Evolutionary conservation across 768 basidiomycete species (phyloP), one percentile per base, ranked within the genome.

Genomic region (Daedaleopsis sinensis): DNA sequence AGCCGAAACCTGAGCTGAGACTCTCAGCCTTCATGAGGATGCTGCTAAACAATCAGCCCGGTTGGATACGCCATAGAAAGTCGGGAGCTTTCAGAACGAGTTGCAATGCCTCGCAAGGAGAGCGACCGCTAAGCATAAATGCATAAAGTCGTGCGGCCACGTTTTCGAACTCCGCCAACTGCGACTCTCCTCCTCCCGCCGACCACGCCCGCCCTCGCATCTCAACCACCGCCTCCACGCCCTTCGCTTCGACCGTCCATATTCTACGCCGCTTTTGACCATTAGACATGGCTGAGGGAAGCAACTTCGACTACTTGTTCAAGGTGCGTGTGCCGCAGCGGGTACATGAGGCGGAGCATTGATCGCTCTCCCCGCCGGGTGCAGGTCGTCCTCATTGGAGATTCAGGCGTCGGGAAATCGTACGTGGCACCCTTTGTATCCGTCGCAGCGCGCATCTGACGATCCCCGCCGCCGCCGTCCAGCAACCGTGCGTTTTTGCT

Each of bases 381-480:
- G 42, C 62, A 98, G 96, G 93, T 98, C 70, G 96, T 99, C 69
- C 86, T 99, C 67, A 98, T 98, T 80, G 96, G 96, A 73, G 96
- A 99, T 78, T 97, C 95, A 65, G 96, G 96, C 64, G 96, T 99
- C 73, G 96, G 96, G 75, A 99, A 99, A 85, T 96, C 94, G 96
- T 98, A 80, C 76, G 95, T 90, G 68, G 70, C 70, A 67, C 27
- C 38, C 46, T 58, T 23, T 54, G 9, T 38, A 52, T 44, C 38
- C 52, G 18, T 35, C 53, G 59, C 55, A 52, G 46, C 46, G 18
- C 44, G 15, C 21, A 36, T 7, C 5, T 56, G 36, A n/a, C 16
- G 7, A 19, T 47, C n/a, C 15, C 47, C 1, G 13, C 13, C 4
- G 19, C 47, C 23, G 6, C 52, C 27, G 23, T 66, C 23, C 69